Base-by-base conservation (phyloP, 345 rosid genomes). In the Murraya koenigii region DNA sequence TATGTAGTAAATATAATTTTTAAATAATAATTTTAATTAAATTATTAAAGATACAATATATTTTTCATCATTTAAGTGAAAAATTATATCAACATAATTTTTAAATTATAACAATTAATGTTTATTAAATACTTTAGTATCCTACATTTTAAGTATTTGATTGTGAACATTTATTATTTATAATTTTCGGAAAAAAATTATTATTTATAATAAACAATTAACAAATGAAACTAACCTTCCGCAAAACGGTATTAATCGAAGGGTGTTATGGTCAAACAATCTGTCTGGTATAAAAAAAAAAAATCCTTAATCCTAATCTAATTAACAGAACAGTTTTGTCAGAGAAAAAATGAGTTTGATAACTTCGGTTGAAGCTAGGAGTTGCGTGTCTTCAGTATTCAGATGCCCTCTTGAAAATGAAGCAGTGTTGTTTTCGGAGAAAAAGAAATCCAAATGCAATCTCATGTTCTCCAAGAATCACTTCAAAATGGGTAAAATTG, bases 301-400 rank as follows among this genome's bases (percentile, higher is more conserved):
- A n/a, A 58, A 65, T 66, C 72, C 62, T 56, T 28, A 0, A 3
- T 28, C 60, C 7, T 7, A 36, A 62, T 63, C 60, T 33, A 71
- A 59, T 60, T 7, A n/a, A 71, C 25, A 35, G 19, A 13, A 36
- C 55, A 39, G 22, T 5, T 6, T 23, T 41, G 3, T 5, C 26
- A 54, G 79, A 38, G 28, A 59, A 30, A 77, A 52, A 30, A 90
- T 91, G 92, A 84, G 41, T 23, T 78, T 72, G 22, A 26, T 81
- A 19, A 32, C 26, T 7, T 33, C 14, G 19, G 41, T 20, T 26
- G 79, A 64, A 39, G 80, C 79, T 82, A 64, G 67, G 77, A 44
- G 81, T 76, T 80, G 80, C 79, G 35, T 83, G 54, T 88, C 87
- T 72, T 75, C 80, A 0, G 39, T 75, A 4, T 54, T 79, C 70